Conservation (phyloP, 2,329 filamentous ascomycete genomes). For the Aureobasidium zeae region DNA sequence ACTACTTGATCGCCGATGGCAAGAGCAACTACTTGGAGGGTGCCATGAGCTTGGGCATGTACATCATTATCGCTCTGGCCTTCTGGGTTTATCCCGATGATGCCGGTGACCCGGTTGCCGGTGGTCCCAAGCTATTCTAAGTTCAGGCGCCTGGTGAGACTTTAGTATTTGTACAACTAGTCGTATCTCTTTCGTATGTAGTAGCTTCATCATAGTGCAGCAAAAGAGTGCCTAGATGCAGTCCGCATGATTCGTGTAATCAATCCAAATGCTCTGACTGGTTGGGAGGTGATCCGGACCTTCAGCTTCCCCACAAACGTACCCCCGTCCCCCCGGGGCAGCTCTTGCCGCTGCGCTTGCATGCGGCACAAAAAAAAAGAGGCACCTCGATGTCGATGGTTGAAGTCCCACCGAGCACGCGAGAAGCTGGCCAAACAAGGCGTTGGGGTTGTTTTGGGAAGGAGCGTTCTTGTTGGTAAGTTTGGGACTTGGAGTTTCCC, state of each 20-base stretch:
- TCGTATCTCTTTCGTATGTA: constrained; percentile 6
- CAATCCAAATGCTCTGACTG: no score
- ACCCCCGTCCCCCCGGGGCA: no score
- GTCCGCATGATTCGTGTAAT: no score
- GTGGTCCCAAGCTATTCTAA: constrained; percentile 12
- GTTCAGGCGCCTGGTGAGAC: not conserved
- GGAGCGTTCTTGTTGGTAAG: not conserved
- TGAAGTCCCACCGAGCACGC: constrained; percentile 13
- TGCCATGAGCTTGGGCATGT: constrained; percentile 48
- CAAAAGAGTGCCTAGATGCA: not conserved
- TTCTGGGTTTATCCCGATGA: constrained; percentile 54
- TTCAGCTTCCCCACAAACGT: no score
- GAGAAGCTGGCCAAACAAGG: not conserved
- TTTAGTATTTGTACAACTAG: not conserved
- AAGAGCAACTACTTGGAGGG: constrained; percentile 83
- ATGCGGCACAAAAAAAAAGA: not conserved
- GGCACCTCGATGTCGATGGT: constrained; percentile 1
- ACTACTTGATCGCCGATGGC: constrained; percentile 77
- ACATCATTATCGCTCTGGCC: constrained; percentile 51
- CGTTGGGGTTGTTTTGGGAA: constrained; percentile 1
- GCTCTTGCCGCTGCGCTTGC: no score
- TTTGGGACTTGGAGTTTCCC: not conserved
- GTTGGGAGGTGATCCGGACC: no score
- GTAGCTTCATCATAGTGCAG: no score
- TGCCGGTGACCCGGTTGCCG: constrained; percentile 24